These are phyloP conservation scores for Fusarium paranaense DNA, from an alignment of 2,329 filamentous ascomycete species.

Conservation along the genomic window DNA sequence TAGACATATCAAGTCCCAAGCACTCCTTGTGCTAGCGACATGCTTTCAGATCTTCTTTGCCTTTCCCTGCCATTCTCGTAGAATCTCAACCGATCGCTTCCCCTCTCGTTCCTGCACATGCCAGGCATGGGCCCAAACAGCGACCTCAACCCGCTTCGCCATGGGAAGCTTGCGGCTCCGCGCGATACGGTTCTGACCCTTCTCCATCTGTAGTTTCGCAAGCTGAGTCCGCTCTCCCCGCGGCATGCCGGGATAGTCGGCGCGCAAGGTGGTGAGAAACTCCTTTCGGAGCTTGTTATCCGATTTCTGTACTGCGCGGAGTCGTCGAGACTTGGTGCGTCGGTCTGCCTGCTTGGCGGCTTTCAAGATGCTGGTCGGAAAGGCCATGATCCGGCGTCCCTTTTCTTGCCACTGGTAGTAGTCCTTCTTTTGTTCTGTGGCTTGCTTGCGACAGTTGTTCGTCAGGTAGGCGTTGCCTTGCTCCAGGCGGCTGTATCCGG, in stretches of 20 bases:
- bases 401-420: neutral
- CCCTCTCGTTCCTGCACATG: neutral
- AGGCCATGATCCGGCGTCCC: neutral
- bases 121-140: slow-evolving; percentile 1
- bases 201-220: neutral
- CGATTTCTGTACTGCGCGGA: neutral
- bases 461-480: neutral
- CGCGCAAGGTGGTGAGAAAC: neutral
- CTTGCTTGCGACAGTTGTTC: neutral
- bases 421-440: neutral
- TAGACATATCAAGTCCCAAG: neutral
- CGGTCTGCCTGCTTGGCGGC: neutral
- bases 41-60: neutral
- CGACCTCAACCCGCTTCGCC: neutral
- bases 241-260: neutral
- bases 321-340: neutral
- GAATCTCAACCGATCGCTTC: neutral
- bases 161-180: neutral
- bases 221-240: neutral
- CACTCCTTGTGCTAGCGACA: neutral
- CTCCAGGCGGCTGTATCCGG: neutral
- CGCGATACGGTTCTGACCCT: neutral
- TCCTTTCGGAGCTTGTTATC: neutral
- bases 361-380: neutral
- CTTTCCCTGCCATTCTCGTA: neutral